Evolutionary conservation across 371 early-diverging fungal genomes (phyloP).

Genomic region (Mortierella sp.): DNA sequence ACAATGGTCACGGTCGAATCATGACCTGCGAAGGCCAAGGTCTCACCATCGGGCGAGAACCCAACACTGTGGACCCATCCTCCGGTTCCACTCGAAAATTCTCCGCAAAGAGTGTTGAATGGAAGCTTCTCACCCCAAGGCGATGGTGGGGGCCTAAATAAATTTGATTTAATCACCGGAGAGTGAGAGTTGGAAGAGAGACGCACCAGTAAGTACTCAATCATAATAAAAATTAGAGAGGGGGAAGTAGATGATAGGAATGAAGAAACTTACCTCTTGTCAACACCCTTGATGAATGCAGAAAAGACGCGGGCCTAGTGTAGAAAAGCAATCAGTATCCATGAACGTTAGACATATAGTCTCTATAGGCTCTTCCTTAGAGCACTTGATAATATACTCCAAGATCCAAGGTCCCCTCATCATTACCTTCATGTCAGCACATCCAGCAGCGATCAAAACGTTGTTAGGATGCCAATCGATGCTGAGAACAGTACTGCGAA

Average conservation of each 20-base stretch:
- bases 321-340: constrained; percentile 2
- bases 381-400: background rate
- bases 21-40: constrained; percentile 90
- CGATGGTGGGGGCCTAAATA: constrained; percentile 70
- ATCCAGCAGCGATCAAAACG: constrained; percentile 92
- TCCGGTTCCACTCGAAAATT: constrained; percentile 80
- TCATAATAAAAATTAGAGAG: background rate
- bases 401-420: background rate
- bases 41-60: constrained; percentile 93
- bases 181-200: background rate
- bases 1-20: constrained; percentile 86
- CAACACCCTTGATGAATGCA: constrained; percentile 94
- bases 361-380: background rate
- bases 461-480: constrained; percentile 98
- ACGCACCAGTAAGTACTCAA: background rate
- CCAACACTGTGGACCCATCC: constrained; percentile 96
- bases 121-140: constrained; percentile 96
- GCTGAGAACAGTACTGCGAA: constrained; percentile 89
- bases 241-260: background rate
- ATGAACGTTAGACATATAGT: no score
- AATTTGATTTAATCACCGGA: background rate
- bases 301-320: constrained; percentile 91
- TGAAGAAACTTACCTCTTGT: constrained; percentile 73
- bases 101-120: constrained; percentile 93
- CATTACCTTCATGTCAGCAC: constrained; percentile 91